Evolutionary conservation across 495 filamentous ascomycete species (phyloP).

Genomic region (Xylaria intraflava): DNA sequence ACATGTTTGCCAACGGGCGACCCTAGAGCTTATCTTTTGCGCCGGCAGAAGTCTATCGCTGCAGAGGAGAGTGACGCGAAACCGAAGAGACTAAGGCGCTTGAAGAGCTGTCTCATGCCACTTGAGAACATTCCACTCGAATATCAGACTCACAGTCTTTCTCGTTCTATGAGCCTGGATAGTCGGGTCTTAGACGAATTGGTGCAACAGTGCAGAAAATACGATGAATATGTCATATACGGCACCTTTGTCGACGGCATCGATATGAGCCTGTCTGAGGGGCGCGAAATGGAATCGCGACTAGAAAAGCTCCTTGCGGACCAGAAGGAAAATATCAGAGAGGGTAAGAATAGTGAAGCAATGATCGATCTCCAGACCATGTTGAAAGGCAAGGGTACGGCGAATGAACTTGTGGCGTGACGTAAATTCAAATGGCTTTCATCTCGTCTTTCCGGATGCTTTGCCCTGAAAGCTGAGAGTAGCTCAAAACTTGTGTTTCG

Average conservation of each 20-base stretch:
- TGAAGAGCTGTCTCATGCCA: constrained; percentile 40
- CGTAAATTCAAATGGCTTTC: neutral
- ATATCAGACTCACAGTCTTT: constrained; percentile 22
- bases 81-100: constrained; percentile 26
- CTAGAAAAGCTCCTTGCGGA: constrained; percentile 7
- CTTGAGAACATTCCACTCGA: constrained; percentile 33
- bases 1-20: constrained; percentile 30
- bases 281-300: constrained; percentile 14
- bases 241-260: constrained; percentile 16
- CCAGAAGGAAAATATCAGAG: neutral
- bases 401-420: neutral
- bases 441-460: neutral
- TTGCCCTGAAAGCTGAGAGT: neutral
- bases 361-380: neutral
- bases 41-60: constrained; percentile 31
- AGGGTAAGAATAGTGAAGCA: neutral
- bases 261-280: constrained; percentile 19
- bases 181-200: neutral
- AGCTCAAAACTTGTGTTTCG: neutral
- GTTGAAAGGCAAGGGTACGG: constrained; percentile 1
- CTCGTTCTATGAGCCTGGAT: constrained; percentile 15
- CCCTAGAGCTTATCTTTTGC: constrained; percentile 35
- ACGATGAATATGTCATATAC: constrained; percentile 17
- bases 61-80: constrained; percentile 10
- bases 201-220: constrained; percentile 1